Evolutionary conservation across 352 stramenopile species (phyloP), one percentile per base, ranked within the genome.

Genomic region (Phytophthora syringae): DNA sequence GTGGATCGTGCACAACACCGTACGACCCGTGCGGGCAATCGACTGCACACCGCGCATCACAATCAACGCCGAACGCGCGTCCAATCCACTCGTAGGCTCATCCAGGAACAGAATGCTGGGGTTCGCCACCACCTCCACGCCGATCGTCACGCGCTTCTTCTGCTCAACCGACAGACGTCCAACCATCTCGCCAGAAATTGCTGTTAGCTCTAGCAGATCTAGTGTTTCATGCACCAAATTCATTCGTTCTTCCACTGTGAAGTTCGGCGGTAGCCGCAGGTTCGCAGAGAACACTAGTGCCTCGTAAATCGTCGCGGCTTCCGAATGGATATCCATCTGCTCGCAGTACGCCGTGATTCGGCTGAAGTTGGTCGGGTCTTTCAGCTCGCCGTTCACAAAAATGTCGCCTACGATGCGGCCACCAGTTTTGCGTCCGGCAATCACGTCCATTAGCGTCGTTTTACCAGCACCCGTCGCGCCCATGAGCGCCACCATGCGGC

Each of bases 71-170:
- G 93, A 88, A 7, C 80, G 87, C 0, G 86, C 79, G 60, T 98
- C 93, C 18, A 98, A 66, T 10, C 91, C 89, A 62, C 74, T 92
- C 0, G 93, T 98, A 0, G 95, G 93, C 53, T 98, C 96, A 49
- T 98, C 94, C 24, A 99, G 60, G 66, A 99, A 97, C 57, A 99
- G 54, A 20, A 99, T 80, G 56, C 93, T 94, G 24, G 95, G 95
- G 65, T 98, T 98, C 5, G 88, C 72, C 7, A 97, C 94, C 25
- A 99, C 77, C 69, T 99, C 92, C 7, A 97, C 83, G n/a, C 82
- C 95, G 52, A 98, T 98, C 10, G 92, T 95, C n/a, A 98, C 72
- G 27, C 93, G 79, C 74, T 98, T 98, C 39, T 45, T 45, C 39
- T 98, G 89, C 56, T 98, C 94, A n/a, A 97, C 88, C 7, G 82